A percentile compares a stretch with the other conserved stretches of the same genome.
Evolutionary conservation across 2,329 filamentous ascomycete species (phyloP).

Genomic region (Colletotrichum liaoningense): DNA sequence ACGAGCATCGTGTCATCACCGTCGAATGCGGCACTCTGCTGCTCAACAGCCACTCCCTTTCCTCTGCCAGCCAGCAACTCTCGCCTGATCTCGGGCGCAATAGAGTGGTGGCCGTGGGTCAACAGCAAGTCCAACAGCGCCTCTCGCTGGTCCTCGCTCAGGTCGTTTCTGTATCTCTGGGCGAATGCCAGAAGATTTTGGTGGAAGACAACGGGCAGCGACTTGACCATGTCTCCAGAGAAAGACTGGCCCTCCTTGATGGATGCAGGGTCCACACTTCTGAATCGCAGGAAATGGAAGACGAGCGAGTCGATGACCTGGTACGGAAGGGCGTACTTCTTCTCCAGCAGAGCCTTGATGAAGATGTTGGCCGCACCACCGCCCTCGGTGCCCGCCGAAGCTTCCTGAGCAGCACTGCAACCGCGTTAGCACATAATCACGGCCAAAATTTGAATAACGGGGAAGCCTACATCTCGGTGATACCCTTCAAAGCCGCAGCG

Average conservation of each 20-base stretch:
- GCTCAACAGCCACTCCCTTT: conserved; percentile 78
- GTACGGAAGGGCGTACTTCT: conserved; percentile 95
- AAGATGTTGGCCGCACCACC: conserved; percentile 95
- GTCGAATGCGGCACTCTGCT: conserved; percentile 65
- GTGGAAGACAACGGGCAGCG: conserved; percentile 95
- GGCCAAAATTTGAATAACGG: no score
- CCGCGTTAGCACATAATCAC: neutral
- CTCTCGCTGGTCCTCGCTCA: conserved; percentile 94
- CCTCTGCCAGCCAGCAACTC: conserved; percentile 91
- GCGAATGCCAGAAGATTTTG: conserved; percentile 93
- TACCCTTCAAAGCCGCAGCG: conserved; percentile 87
- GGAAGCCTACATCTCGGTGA: conserved; percentile 79
- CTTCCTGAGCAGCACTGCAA: conserved; percentile 79
- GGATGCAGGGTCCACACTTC: conserved; percentile 72
- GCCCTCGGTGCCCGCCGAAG: conserved; percentile 83
- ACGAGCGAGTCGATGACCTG: conserved; percentile 95
- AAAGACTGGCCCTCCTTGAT: conserved; percentile 61
- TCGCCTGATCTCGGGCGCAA: conserved; percentile 90
- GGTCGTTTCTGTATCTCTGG: conserved; percentile 93
- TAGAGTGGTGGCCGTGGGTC: conserved; percentile 85
- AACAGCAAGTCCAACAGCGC: conserved; percentile 88
- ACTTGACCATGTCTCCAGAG: conserved; percentile 62
- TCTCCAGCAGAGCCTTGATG: conserved; percentile 92
- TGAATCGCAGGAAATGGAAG: conserved; percentile 95
- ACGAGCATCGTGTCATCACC: conserved; percentile 95